phyloP scores from a whole-genome alignment of 2,329 filamentous ascomycete species.

The Penicillium sp. region DNA sequence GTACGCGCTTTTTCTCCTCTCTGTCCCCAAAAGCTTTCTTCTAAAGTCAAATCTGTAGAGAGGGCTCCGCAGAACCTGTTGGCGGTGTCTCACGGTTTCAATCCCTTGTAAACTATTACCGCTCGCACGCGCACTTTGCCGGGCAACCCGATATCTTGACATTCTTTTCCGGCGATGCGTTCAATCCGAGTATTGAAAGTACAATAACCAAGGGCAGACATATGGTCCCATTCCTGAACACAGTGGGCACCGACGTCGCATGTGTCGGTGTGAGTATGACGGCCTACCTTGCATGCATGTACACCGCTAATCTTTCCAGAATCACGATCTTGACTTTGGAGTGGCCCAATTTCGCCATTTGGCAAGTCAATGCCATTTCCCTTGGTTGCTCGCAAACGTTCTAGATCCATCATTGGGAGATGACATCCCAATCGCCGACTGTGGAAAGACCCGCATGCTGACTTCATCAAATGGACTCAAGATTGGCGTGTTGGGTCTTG shows the following conservation, averaged over 20 bases:
- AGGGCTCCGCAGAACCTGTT: constrained; percentile 73
- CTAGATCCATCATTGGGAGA: constrained; percentile 80
- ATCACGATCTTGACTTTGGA: constrained; percentile 92
- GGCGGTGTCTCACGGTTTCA: constrained; percentile 82
- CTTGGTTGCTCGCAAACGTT: constrained; percentile 88
- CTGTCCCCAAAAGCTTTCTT: neutral
- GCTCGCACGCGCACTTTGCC: constrained; percentile 59
- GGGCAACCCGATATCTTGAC: constrained; percentile 69
- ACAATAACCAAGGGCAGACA: constrained; percentile 87
- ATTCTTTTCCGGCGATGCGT: constrained; percentile 88
- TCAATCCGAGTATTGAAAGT: constrained; percentile 87
- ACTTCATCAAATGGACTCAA: constrained; percentile 82
- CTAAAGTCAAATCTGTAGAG: constrained; percentile 38
- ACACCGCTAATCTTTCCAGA: constrained; percentile 50
- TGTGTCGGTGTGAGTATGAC: constrained; percentile 69
- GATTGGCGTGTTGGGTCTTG: constrained; percentile 80
- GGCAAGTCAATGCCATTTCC: constrained; percentile 73
- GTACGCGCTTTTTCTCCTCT: constrained; percentile 29
- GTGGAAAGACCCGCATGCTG: constrained; percentile 72
- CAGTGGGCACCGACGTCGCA: constrained; percentile 74
- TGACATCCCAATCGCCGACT: constrained; percentile 72
- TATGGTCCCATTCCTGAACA: constrained; percentile 84
- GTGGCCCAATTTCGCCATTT: constrained; percentile 77
- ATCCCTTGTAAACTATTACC: constrained; percentile 74
- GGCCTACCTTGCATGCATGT: constrained; percentile 1